phyloP scores from a whole-genome alignment of 257 asterid species.

The Vinca minor region DNA sequence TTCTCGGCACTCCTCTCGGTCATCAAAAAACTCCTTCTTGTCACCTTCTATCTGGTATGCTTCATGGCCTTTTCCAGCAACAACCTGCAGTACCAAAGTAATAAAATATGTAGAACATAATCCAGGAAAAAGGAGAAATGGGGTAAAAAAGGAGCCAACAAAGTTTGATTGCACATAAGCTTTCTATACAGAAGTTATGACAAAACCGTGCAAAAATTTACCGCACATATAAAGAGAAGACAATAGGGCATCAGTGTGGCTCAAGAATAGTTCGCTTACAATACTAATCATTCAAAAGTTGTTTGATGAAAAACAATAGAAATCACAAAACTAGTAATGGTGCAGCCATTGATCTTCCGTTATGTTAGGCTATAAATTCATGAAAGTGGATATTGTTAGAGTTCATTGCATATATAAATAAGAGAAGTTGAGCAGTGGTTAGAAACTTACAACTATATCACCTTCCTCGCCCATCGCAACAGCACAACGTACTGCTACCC shows the following conservation, averaged over 20 bases:
- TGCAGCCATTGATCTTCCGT: background rate
- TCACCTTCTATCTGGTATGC: conserved; percentile 76
- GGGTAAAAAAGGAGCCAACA: background rate
- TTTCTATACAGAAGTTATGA: background rate
- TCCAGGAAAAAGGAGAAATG: background rate
- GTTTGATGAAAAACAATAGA: background rate
- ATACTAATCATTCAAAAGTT: background rate
- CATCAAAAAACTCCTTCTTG: conserved; percentile 84
- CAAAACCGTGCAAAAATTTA: background rate
- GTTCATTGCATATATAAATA: background rate
- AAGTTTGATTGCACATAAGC: background rate
- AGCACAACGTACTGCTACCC: conserved; percentile 93
- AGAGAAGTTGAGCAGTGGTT: background rate
- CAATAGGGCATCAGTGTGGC: background rate
- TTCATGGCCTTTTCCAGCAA: conserved; percentile 93
- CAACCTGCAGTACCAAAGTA: conserved; percentile 49
- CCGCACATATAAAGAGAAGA: background rate
- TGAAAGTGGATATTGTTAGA: background rate
- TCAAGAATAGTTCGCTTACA: background rate
- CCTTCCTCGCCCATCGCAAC: conserved; percentile 99
- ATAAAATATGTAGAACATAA: background rate
- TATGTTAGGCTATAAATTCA: background rate
- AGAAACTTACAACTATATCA: conserved; percentile 76
- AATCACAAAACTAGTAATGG: background rate
- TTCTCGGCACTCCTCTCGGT: conserved; percentile 92